These are phyloP conservation scores for Geum urbanum DNA, from an alignment of 306 rosid species.

Conservation along the genomic window DNA sequence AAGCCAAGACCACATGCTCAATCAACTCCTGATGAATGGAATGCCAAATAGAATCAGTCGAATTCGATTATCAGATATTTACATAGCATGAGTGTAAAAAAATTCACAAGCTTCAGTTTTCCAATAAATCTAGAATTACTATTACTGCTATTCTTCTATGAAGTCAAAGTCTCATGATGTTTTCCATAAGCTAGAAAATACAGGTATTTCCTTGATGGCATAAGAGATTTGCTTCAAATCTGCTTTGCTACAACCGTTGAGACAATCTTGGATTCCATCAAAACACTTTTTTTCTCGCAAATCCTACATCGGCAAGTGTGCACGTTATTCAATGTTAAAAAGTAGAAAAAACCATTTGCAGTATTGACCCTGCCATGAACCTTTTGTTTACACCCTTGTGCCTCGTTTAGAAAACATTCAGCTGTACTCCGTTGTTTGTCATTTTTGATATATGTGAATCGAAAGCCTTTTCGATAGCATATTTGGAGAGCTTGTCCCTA, in stretches of 20 bases:
- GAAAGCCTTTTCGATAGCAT: neutral
- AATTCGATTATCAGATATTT: too few relatives aligned
- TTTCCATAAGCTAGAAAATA: too few relatives aligned
- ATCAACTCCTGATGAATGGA: too few relatives aligned
- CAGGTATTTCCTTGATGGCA: neutral
- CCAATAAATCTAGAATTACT: too few relatives aligned
- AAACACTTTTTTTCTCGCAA: neutral
- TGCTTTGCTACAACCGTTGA: neutral
- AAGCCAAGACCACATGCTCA: too few relatives aligned
- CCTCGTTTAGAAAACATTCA: neutral
- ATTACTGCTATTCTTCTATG: too few relatives aligned
- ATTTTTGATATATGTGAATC: neutral
- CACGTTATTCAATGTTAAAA: neutral
- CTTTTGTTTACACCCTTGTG: too few relatives aligned
- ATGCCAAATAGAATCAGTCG: too few relatives aligned
- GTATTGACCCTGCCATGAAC: neutral
- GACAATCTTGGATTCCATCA: neutral
- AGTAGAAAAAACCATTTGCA: neutral
- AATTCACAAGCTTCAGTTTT: too few relatives aligned
- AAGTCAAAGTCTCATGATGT: too few relatives aligned
- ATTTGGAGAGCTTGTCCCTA: neutral
- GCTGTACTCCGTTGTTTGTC: neutral
- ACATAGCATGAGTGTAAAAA: too few relatives aligned
- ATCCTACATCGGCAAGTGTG: neutral
- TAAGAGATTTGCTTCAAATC: neutral